Base-by-base conservation (phyloP, 228 moss, liverwort and hornwort species). In the Sphagnum magellanicum region DNA sequence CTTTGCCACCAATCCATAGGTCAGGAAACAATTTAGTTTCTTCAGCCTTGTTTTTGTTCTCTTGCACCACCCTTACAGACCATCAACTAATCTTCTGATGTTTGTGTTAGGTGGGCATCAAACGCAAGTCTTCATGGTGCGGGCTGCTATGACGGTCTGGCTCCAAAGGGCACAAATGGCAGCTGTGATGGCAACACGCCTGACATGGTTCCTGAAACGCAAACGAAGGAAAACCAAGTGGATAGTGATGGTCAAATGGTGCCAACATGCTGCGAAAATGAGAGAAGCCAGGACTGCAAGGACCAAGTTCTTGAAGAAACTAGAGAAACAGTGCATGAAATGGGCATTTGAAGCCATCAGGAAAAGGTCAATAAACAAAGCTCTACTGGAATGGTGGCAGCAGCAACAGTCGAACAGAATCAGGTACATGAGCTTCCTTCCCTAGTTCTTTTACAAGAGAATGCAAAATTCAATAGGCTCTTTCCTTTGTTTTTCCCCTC, bases 331-430 rank as follows among this genome's bases (percentile, higher is more conserved):
- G 73, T 77, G 69, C 72, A 81, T 89, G 72, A 76, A 77, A 32
- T 77, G 86, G 88, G 86, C 84, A 49, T 92, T 96, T 63, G 69
- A 73, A 64, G 81, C 69, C 68, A 58, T 96, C 14, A 92, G 77
- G 71, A 77, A 79, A 64, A 81, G 70, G 16, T 76, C 80, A 63
- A 63, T 53, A 8, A 70, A 77, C 52, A 83, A 81, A 74, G 72
- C 74, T 65, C 59, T 70, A 10, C 46, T 82, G 70, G 82, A 89
- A 82, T 81, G 77, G 4, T 73, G 69, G 74, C 73, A 75, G 68
- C 14, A 74, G 5, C 80, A 71, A 72, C 76, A 80, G 49, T 63
- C 72, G 52, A 78, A 72, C 48, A 70, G 72, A 76, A 77, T 60
- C 63, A 74, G 85, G 85, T 85, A 32, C 3, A 32, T 32, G 32